phyloP scores from a whole-genome alignment of 495 filamentous ascomycete genomes.

The Cryomyces minteri region DNA sequence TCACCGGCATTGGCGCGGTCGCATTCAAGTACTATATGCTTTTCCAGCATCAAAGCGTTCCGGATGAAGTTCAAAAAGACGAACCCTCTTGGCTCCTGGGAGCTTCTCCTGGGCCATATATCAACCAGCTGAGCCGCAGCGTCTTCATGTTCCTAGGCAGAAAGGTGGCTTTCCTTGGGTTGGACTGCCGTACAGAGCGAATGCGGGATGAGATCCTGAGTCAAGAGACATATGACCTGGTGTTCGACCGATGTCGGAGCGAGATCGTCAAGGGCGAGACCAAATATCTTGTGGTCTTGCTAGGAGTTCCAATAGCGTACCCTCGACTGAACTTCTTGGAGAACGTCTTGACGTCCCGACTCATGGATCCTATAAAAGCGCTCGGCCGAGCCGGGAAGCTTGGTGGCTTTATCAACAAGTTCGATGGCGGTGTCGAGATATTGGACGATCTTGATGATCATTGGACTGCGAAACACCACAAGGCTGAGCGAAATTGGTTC shows the following conservation, averaged over 20 bases:
- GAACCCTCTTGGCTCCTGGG: constrained; percentile 91
- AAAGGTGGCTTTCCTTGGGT: constrained; percentile 61
- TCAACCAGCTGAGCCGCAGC: constrained; percentile 66
- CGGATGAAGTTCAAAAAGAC: constrained; percentile 54
- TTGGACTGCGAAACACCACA: constrained; percentile 92
- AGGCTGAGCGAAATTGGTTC: constrained; percentile 67
- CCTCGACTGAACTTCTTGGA: constrained; percentile 66
- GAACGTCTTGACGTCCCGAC: constrained; percentile 58
- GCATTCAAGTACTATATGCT: constrained; percentile 98
- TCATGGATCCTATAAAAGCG: constrained; percentile 76
- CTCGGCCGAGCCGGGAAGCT: constrained; percentile 68
- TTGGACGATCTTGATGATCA: constrained; percentile 87
- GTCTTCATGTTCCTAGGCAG: constrained; percentile 70
- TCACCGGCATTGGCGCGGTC: constrained; percentile 71
- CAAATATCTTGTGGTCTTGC: constrained; percentile 72
- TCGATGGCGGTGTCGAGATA: constrained; percentile 86
- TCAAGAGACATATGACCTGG: constrained; percentile 59
- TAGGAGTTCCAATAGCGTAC: constrained; percentile 68
- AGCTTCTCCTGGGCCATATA: constrained; percentile 67
- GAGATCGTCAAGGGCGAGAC: constrained; percentile 72
- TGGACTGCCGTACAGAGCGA: constrained; percentile 85
- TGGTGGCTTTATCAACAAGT: constrained; percentile 66
- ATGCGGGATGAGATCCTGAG: constrained; percentile 66
- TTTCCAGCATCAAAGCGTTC: constrained; percentile 86
- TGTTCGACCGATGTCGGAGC: constrained; percentile 65